A percentile compares a stretch with the other conserved stretches of the same genome.
Evolutionary conservation across 2,329 filamentous ascomycete species (phyloP).

Genomic region (Colletotrichum incanum): DNA sequence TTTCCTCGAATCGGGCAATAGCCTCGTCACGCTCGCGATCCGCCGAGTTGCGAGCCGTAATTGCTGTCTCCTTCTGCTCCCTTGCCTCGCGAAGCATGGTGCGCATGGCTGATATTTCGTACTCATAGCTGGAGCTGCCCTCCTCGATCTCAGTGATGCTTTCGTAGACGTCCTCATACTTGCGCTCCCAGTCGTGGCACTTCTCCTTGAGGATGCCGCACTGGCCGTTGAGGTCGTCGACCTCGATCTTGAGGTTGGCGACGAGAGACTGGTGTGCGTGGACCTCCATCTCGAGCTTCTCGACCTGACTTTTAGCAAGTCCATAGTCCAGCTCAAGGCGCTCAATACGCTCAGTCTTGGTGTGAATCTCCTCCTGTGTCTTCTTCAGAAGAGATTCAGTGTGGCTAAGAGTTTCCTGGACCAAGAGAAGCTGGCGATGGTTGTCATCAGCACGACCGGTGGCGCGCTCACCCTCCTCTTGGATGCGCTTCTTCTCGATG

Average conservation of each 20-base stretch:
- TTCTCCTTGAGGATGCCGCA: slow-evolving; percentile 23
- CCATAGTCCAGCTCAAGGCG: slow-evolving; percentile 16
- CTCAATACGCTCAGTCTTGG: slow-evolving; percentile 33
- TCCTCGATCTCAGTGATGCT: slow-evolving; percentile 39
- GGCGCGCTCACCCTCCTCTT: slow-evolving; percentile 25
- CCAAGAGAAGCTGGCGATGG: slow-evolving; percentile 27
- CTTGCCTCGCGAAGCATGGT: slow-evolving; percentile 32
- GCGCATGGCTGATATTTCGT: slow-evolving; percentile 34
- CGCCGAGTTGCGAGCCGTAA: slow-evolving; percentile 30
- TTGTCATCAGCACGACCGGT: slow-evolving; percentile 27
- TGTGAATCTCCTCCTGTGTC: slow-evolving; percentile 24
- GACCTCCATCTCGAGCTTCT: slow-evolving; percentile 22
- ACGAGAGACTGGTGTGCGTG: slow-evolving; percentile 20
- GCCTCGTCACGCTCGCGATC: slow-evolving; percentile 36
- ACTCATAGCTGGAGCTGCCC: slow-evolving; percentile 30
- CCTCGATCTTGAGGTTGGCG: slow-evolving; percentile 20
- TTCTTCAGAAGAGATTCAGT: slow-evolving; percentile 22
- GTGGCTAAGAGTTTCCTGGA: slow-evolving; percentile 30
- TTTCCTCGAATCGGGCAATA: slow-evolving; percentile 16
- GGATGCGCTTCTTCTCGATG: slow-evolving; percentile 36
- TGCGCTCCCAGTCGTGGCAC: slow-evolving; percentile 36
- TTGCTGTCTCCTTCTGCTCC: slow-evolving; percentile 39
- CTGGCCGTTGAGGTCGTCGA: slow-evolving; percentile 20
- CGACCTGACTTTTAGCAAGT: background rate
- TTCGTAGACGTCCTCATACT: slow-evolving; percentile 36